Evolutionary conservation across 306 rosid species (phyloP), one percentile per base, ranked within the genome.

Genomic region (Carpinus fangiana): DNA sequence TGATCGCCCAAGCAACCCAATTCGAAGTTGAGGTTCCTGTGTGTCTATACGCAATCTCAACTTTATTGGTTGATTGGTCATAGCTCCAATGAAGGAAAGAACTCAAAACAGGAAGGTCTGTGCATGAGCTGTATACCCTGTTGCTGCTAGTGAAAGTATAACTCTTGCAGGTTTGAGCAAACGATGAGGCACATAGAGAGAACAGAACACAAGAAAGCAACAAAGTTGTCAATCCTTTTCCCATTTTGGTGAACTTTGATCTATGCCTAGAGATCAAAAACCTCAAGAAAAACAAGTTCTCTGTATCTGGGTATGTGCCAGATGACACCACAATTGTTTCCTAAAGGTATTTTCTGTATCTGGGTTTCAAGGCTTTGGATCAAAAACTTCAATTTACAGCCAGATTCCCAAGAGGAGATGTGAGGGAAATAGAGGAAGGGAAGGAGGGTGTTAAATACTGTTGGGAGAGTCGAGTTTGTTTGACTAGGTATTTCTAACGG

Each of bases 21-120:
- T 5, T 86, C 47, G 72, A 8, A 10, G 86, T 28, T 21, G 84
- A 10, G 50, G 82, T 59, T 12, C 84, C 88, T 1, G 50, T 31
- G 70, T 80, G 90, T 34, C 94, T 74, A 88, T 73, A 93, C 5
- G 97, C 98, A 13, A 93, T 66, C 4, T 79, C 78, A 16, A 91
- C 88, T 26, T 68, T 71, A 2, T 86, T 82, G 0, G 93, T 71
- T 12, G 77, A 1, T 31, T 72, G 59, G 1, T 83, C 62, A 54
- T 65, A 86, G 43, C 28, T 87, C 94, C 93, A 91, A 64, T 93
- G 91, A 50, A 93, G 89, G 82, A 77, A 88, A 38, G 98, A 80
- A 71, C 47, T 76, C 28, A 88, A 64, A 1, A 73, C 57, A 0
- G 98, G 82, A 23, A 93, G 89, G 79, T 81, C 90, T 14, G 71